Evolutionary conservation across 1,284 basidiomycete species (phyloP), one percentile per base, ranked within the genome.

Genomic region (Cronartium quercuum): DNA sequence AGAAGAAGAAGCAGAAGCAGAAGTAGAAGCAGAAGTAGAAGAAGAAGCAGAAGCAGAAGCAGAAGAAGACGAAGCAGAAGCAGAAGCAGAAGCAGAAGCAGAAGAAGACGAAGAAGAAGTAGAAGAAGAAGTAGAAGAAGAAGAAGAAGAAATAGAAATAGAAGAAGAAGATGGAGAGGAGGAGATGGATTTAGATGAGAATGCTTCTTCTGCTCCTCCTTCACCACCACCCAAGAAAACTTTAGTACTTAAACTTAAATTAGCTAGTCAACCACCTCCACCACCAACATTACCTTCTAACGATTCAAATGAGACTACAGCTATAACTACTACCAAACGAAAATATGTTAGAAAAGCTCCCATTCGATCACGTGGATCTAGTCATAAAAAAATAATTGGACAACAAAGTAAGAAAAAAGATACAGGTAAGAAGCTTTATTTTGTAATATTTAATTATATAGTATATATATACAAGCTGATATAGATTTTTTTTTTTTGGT

Each of bases 211-310:
- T 2, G 37, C 55, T 6, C 65, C 51, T 15, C 71, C 64, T 18
- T 67, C 65, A 44, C 71, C 71, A 35, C 71, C 71, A 38, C 21
- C 51, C 44, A 75, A 75, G 65, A 75, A 75, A 29, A 64, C 71
- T 4, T 35, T 75, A 7, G 65, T 67, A 6, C 71, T 75, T 42
- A 75, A 75, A 47, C 71, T 75, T 58, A 75, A 75, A n/a, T 65
- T 75, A 47, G 71, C 64, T 34, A 37, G 42, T 55, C 71, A 66
- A 40, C 13, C 41, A 67, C 38, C 71, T 38, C 29, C 60, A 62
- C n/a, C 29, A 24, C 37, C 60, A 62, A 38, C 29, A 12, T 13
- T 13, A n/a, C 1, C 13, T 47, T n/a, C 44, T 47, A 13, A 13
- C 44, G n/a, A 47, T 13, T 13, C 2, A 47, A 29, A 29, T 6